Base-by-base conservation (phyloP, 2,329 filamentous ascomycete genomes). In the Aspergillus persii region DNA sequence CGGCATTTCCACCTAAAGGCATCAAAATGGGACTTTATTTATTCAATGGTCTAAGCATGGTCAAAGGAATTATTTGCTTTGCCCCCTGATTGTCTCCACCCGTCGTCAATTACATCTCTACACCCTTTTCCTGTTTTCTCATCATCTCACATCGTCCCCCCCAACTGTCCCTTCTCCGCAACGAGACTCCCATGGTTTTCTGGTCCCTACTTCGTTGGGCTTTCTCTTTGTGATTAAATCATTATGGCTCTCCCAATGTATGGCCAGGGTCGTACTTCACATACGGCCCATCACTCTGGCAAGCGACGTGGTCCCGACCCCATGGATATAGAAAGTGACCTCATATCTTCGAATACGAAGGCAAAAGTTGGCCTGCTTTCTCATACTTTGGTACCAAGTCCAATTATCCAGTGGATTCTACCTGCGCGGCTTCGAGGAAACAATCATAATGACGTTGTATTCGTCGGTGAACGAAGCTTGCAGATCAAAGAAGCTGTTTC, bases 401-500 rank as follows among this genome's bases (percentile, higher is more conserved):
- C 93, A 1, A 80, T 89, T 39, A 83, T 89, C 57, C 88, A 89
- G 69, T 89, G 85, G 80, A 89, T 97, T 48, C 79, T 96, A 12
- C 90, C 92, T 11, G 91, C 88, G n/a, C 86, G 88, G 60, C 80
- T 98, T 60, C 84, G 93, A 59, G 87, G 87, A 57, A 80, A 82
- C 54, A 76, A 82, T 48, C 81, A 87, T 61, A 92, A 95, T 66
- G 93, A 98, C 77, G 86, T 97, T 63, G 88, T 93, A 41, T 92
- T 96, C 67, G 83, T 99, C 58, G 91, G 92, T 56, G 89, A 96
- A 65, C 84, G 89, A 63, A 91, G 86, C 66, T 84, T 99, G 49
- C 89, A 94, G 65, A 86, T 98, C 63, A 89, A 88, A 67, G 89
- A 96, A 72, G 83, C 95, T 26, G 67, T 76, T 2, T 80, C 81